These are phyloP conservation scores for Hanseniaspora valbyensis DNA, from an alignment of 805 yeast genomes.

Conservation along the genomic window DNA sequence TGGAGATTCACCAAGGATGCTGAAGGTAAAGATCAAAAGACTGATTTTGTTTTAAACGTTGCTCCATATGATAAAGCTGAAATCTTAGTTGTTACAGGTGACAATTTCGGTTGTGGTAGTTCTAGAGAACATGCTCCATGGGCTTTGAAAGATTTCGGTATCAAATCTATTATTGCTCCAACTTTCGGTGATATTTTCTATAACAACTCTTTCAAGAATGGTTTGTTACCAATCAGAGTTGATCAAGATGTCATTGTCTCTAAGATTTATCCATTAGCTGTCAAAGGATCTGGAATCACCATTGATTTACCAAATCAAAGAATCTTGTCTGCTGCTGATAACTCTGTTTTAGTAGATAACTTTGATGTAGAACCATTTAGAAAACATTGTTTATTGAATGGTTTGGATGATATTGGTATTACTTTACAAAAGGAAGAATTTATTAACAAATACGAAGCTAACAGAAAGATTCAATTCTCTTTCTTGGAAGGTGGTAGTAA, in stretches of 20 bases:
- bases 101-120: conserved; percentile 97
- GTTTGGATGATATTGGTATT: conserved; percentile 93
- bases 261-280: conserved; percentile 72
- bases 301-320: conserved; percentile 82
- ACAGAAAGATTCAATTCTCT: conserved; percentile 69
- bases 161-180: conserved; percentile 90
- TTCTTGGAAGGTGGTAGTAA: conserved; percentile 86
- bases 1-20: conserved; percentile 62
- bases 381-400: conserved; percentile 88
- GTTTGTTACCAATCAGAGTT: conserved; percentile 84
- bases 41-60: conserved; percentile 85
- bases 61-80: conserved; percentile 72
- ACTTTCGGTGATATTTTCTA: conserved; percentile 97
- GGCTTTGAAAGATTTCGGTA: conserved; percentile 97
- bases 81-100: conserved; percentile 84
- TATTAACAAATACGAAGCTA: conserved; percentile 62
- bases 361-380: conserved; percentile 87
- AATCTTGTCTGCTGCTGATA: conserved; percentile 55
- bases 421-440: conserved; percentile 79
- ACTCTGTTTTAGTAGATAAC: conserved; percentile 56
- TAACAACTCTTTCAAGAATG: conserved; percentile 94
- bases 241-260: conserved; percentile 61
- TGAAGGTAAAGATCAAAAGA: conserved; percentile 61
- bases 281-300: conserved; percentile 53
- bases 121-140: conserved; percentile 99